Evolutionary conservation across 371 early-diverging fungal genomes (phyloP).

Genomic region (Mucor lusitanicus): DNA sequence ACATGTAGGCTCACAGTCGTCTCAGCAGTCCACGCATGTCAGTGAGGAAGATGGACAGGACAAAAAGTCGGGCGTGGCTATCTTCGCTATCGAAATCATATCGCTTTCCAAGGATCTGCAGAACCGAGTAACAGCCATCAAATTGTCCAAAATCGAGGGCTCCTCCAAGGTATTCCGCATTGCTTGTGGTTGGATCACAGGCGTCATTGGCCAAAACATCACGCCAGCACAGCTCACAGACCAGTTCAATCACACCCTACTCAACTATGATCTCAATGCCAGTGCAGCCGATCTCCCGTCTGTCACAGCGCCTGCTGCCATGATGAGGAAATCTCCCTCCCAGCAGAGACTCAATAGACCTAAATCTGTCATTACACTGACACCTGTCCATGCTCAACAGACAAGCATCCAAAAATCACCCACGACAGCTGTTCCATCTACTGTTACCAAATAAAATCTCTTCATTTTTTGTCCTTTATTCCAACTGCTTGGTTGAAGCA

Average conservation of each 20-base stretch:
- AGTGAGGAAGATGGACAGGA: conserved; percentile 8
- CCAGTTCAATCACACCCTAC: background rate
- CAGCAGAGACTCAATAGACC: conserved; percentile 5
- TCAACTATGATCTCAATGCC: background rate
- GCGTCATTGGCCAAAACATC: conserved; percentile 31
- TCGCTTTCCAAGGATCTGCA: conserved; percentile 24
- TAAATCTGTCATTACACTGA: conserved; percentile 13
- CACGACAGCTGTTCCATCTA: background rate
- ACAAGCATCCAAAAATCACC: background rate
- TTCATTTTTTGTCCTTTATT: background rate
- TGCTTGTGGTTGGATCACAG: conserved; percentile 50
- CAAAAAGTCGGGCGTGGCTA: conserved; percentile 32
- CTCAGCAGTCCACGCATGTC: background rate
- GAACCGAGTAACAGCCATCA: conserved; percentile 31
- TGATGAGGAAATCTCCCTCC: background rate
- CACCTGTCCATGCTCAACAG: background rate
- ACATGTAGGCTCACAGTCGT: conserved; percentile 2
- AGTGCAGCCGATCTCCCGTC: conserved; percentile 16
- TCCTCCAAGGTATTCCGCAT: conserved; percentile 49
- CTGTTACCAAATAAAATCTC: conserved; percentile 3
- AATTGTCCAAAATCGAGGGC: conserved; percentile 40
- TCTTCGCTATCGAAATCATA: conserved; percentile 42
- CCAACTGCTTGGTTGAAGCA: background rate
- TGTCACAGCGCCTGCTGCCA: background rate
- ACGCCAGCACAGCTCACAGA: conserved; percentile 9